A percentile compares a stretch with the other conserved stretches of the same genome.
Evolutionary conservation across 2,329 filamentous ascomycete genomes (phyloP).

Genomic region (Aspergillus costaricaensis): DNA sequence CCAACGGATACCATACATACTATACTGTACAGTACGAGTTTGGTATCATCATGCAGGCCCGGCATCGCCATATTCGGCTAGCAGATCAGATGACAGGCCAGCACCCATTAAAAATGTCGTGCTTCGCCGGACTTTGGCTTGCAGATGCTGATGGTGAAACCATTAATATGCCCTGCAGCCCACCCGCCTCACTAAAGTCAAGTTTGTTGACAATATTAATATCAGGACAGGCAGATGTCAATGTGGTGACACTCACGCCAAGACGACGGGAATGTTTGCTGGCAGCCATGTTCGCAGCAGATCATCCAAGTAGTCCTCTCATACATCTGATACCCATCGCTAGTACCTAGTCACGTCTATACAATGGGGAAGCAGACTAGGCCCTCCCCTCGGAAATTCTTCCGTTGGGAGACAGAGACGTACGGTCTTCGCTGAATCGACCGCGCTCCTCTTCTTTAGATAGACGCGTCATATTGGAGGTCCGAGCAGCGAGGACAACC

Average conservation of each 20-base stretch:
- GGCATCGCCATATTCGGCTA: conserved; percentile 3
- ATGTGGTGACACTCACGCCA: neutral
- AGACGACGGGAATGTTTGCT: neutral
- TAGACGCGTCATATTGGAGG: neutral
- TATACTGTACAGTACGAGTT: neutral
- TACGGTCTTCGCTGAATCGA: no score
- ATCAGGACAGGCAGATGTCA: neutral
- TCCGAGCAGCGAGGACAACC: neutral
- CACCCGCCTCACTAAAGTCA: neutral
- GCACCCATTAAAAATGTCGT: neutral
- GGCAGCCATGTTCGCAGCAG: neutral
- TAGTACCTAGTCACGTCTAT: neutral
- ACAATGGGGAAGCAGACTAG: no score
- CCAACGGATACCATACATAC: neutral
- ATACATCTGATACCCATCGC: neutral
- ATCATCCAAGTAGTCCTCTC: neutral
- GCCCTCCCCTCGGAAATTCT: neutral
- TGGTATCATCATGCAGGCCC: neutral
- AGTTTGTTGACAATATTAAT: neutral
- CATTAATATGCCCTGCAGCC: neutral
- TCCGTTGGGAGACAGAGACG: neutral
- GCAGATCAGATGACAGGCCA: conserved; percentile 1
- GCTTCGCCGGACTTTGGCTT: neutral
- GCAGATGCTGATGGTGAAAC: neutral
- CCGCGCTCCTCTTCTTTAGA: neutral